Conservation (phyloP, 2,329 filamentous ascomycete species). For the Colletotrichum liaoningense region DNA sequence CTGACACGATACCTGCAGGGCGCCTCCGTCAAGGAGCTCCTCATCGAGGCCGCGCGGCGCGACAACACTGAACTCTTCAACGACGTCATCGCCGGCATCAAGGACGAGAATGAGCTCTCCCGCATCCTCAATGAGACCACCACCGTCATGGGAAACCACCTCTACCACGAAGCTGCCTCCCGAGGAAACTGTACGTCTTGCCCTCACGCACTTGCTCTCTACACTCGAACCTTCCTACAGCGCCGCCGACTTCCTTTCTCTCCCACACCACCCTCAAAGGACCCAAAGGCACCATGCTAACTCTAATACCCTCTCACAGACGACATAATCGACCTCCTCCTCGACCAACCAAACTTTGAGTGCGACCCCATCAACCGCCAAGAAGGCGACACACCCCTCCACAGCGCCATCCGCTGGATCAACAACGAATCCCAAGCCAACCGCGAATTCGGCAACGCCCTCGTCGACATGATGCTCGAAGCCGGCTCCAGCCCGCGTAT, state of each 20-base stretch:
- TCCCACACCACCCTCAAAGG: no score
- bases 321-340: conserved; percentile 83
- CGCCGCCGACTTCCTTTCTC: not conserved
- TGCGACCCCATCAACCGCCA: conserved; percentile 80
- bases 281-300: not conserved
- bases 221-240: not conserved
- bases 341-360: conserved; percentile 87
- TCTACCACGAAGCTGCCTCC: conserved; percentile 88
- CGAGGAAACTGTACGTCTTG: conserved; percentile 81
- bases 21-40: conserved; percentile 84
- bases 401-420: conserved; percentile 82
- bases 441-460: conserved; percentile 71
- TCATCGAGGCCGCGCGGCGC: conserved; percentile 92
- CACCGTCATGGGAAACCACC: conserved; percentile 87
- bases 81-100: conserved; percentile 75
- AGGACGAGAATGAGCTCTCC: conserved; percentile 74
- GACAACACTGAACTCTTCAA: conserved; percentile 90
- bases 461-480: conserved; percentile 86
- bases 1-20: conserved; percentile 64
- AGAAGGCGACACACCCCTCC: conserved; percentile 83
- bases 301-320: conserved; percentile 56
- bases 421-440: conserved; percentile 74
- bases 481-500: conserved; percentile 72
- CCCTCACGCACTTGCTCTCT: not conserved
- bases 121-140: conserved; percentile 86